Evolutionary conservation across 2,329 filamentous ascomycete species (phyloP), one percentile per base, ranked within the genome.

Genomic region (Fusarium sacchari): DNA sequence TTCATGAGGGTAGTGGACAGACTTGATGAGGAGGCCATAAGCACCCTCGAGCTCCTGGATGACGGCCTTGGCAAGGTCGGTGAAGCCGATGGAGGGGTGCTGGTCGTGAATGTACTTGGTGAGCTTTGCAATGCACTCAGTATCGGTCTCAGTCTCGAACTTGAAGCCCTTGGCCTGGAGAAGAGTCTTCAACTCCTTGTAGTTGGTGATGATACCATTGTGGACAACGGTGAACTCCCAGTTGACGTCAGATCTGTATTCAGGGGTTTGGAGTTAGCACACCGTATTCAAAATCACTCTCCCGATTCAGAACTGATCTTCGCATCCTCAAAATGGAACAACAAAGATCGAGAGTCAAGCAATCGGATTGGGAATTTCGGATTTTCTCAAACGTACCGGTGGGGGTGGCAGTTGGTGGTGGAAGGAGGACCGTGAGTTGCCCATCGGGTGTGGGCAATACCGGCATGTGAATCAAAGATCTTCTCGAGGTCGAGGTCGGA

Each of bases 171-270:
- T 99, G 88, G 89, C 89, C 86, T 93, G 90, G 78, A 99, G 90
- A 74, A 99, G 91, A 72, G 93, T 94, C 91, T 96, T 97, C 80
- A 99, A 88, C 87, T 99, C 96, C 90, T 99, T 99, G 91, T 99
- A 99, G 90, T 99, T 99, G 88, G 96, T 99, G 86, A 99, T 99
- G 89, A 99, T 99, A 82, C 96, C 96, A 86, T 99, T 99, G 92
- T 99, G 96, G 71, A 98, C 96, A 79, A 99, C 92, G 76, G 94
- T 90, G 84, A 99, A 99, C 86, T 99, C 93, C 95, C 96, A 99
- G 80, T 87, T 94, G 79, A 93, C 91, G 84, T 99, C 96, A 76
- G 96, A 98, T 85, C 95, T 97, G 76, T 24, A 68, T 60, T 66
- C 59, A 64, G 49, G 57, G 57, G 64, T 69, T 74, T 62, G 17